Evolutionary conservation across 2,329 filamentous ascomycete species (phyloP), one percentile per base, ranked within the genome.

Genomic region (Neocucurbitaria cava): DNA sequence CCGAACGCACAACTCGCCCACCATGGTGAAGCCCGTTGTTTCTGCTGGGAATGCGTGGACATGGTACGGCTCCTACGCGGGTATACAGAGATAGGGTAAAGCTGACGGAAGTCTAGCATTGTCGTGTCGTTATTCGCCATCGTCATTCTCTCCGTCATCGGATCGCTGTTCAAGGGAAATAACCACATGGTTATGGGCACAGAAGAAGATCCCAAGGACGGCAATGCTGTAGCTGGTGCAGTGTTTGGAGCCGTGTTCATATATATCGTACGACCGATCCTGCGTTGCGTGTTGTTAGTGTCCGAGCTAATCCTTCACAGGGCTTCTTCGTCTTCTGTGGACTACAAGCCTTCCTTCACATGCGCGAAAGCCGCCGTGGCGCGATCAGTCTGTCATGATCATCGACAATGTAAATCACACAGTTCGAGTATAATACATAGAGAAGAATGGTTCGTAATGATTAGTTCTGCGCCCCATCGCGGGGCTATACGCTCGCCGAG

Each of bases 1-100:
- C 31, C 46, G 49, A 47, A 56, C 49, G 53, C 54, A 35, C 17
- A 39, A 61, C 33, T 36, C 62, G 64, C 58, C 64, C 62, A 67
- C 42, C 73, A 97, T 97, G 93, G 96, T 97, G 91, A 97, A 97
- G 88, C 93, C 94, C 66, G 83, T 98, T 74, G 91, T 98, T 68
- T 90, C 91, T 74, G 89, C 92, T 65, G 85, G 93, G 81, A 93
- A 96, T 81, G 94, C 93, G 72, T 97, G 93, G 92, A 91, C 88
- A 82, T 96, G 93, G 93, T 97, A 82, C 73, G 87, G 77, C 18
- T n/a, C 2, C 48, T 1, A 21, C 44, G 1, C 28, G 35, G 33
- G 8, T n/a, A 31, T 9, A 20, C 7, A 36, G 11, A 33, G 38
- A 46, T 28, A 42, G 21, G 44, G 15, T 8, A 47, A 30, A 18